Evolutionary conservation across 2,329 filamentous ascomycete species (phyloP), one percentile per base, ranked within the genome.

Genomic region (Botrytis byssoidea): DNA sequence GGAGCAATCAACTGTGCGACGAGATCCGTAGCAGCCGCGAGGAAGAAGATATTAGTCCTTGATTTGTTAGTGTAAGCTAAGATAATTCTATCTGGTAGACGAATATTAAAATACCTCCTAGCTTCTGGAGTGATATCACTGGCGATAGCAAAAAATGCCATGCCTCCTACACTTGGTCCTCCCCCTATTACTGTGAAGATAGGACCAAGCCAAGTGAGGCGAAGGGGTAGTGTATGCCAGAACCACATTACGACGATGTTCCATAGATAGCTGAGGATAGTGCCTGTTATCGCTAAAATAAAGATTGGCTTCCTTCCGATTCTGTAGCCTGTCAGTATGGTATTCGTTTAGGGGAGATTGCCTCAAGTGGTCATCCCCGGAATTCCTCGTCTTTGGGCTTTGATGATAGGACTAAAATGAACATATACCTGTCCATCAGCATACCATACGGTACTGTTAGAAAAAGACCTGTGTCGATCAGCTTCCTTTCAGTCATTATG

Each of bases 391-490:
- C 29, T 57, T 37, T 57, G 20, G 18, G 29, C 1, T 46, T 22
- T 44, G n/a, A 10, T 44, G 61, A 32, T n/a, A n/a, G 6, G 8
- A 46, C 12, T 20, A 18, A 65, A 14, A 29, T 46, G 6, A 20
- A 3, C 57, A 32, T 78, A 76, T 70, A 82, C 79, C 80, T 80
- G 75, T 84, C 83, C 16, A 82, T 82, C 1, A 82, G 78, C n/a
- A 83, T 77, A 37, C 82, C 83, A 80, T 83, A 84, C 1, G 82
- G 80, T 59, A 84, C 75, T 0, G 82, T 80, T 1, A 78, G 77
- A 37, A 82, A 46, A 66, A 82, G 75, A 57, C 79, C 80, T 70
- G 42, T 7, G 25, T 10, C 35, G 35, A 42, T 42, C 25, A 74
- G 74, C 55, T 71, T 40, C 20, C 6, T 44, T 65, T 35, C 16